A percentile compares a stretch with the other conserved stretches of the same genome.
Conservation (phyloP, 2,329 filamentous ascomycete genomes). For the Orbilia oligospora region DNA sequence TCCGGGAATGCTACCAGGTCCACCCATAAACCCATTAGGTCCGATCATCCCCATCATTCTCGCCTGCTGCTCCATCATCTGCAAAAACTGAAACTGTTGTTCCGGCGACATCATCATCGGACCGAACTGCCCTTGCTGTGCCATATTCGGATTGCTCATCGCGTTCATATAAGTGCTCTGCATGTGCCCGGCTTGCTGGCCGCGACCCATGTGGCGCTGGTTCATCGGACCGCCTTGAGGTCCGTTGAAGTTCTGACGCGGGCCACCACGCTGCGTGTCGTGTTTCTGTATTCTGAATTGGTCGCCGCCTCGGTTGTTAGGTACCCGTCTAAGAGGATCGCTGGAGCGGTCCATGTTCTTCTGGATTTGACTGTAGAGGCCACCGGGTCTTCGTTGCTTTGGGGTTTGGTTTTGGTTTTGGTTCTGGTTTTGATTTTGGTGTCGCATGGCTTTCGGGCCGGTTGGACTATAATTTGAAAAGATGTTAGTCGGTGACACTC, state of each 20-base stretch:
- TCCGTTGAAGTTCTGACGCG: conserved; percentile 70
- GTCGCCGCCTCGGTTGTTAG: conserved; percentile 75
- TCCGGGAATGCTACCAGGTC: conserved; percentile 33
- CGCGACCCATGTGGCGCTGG: conserved; percentile 71
- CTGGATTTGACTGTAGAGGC: conserved; percentile 87
- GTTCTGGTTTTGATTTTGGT: conserved; percentile 70
- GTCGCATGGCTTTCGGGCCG: conserved; percentile 94
- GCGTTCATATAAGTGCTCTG: conserved; percentile 66
- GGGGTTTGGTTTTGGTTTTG: conserved; percentile 72
- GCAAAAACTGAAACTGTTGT: conserved; percentile 81
- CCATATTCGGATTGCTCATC: conserved; percentile 65
- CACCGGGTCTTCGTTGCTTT: conserved; percentile 76
- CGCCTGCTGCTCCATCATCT: conserved; percentile 87
- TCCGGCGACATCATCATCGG: conserved; percentile 72
- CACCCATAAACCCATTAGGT: conserved; percentile 56
- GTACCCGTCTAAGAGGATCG: conserved; percentile 84
- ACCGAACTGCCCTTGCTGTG: conserved; percentile 43
- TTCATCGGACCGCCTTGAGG: conserved; percentile 68
- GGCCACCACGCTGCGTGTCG: conserved; percentile 69
- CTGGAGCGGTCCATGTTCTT: conserved; percentile 83
- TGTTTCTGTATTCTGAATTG: conserved; percentile 83
- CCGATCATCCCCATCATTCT: conserved; percentile 83
- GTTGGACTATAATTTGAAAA: conserved; percentile 78
- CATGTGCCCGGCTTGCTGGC: conserved; percentile 67
- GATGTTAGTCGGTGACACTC: conserved; percentile 61